Base-by-base conservation (phyloP, 164 flowering plant species). In the Vitis rotundifolia region DNA sequence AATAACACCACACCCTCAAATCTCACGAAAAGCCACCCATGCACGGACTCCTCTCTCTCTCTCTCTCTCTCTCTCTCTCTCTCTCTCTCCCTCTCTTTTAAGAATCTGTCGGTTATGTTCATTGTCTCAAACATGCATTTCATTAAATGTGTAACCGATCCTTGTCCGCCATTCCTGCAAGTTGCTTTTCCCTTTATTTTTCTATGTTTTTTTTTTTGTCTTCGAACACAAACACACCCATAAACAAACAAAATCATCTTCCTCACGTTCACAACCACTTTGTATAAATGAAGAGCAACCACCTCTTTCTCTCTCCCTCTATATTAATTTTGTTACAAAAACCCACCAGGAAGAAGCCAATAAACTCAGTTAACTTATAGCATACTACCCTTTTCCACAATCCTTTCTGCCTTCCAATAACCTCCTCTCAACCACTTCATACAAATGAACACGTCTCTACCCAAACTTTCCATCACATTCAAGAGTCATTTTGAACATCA, bases 341-440 rank as follows among this genome's bases (percentile, higher is more conserved):
- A 16, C 12, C 14, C 67, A 31, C 12, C 49, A 44, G 53, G 1
- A 60, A 63, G 44, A 55, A 29, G 73, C 61, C 73, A 70, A 54
- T 60, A 31, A 18, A 22, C 53, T 61, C 53, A n/a, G 16, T 64
- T 58, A 37, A 37, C 5, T 6, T 29, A 54, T 63, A 11, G 26
- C 26, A 22, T 13, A 12, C 56, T 49, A 29, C 16, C 26, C 11
- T 49, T 11, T 47, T 52, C 48, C 51, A 22, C 26, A 22, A 54
- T 70, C 64, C 49, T 31, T 52, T 71, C 52, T 49, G 22, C 61
- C 64, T 52, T 64, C 29, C 2, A 57, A 68, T 73, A 66, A 16
- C 14, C 37, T 52, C 22, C n/a, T 62, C 55, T 10, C 65, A 76
- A 66, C 72, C 69, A 71, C 72, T 76, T 57, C 64, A 50, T 49